Evolutionary conservation across 176 grass and related monocot genomes (phyloP).

Genomic region (Bolboschoenus planiculmis): DNA sequence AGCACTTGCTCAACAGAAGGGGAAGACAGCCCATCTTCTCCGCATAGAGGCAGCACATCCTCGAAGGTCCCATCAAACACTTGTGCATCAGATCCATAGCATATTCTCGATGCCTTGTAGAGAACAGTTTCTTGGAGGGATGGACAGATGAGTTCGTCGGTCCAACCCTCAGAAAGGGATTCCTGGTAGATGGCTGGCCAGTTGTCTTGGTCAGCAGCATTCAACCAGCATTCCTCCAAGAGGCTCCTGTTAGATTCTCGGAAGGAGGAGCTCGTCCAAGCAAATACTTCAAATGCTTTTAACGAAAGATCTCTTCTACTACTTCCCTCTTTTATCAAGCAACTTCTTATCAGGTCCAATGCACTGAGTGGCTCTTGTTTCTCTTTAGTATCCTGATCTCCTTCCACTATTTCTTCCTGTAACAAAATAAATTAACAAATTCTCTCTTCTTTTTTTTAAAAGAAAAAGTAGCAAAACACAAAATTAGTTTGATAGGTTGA

Average conservation of each 20-base stretch:
- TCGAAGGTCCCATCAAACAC: constrained; percentile 60
- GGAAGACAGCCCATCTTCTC: constrained; percentile 38
- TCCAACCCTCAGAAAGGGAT: constrained; percentile 69
- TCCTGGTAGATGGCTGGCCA: constrained; percentile 55
- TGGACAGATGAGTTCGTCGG: constrained; percentile 53
- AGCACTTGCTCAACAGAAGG: constrained; percentile 75
- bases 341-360: constrained; percentile 70
- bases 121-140: constrained; percentile 46
- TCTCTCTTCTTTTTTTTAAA: background rate
- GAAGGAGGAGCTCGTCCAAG: constrained; percentile 73
- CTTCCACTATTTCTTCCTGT: constrained; percentile 84
- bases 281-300: constrained; percentile 94
- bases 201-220: constrained; percentile 73
- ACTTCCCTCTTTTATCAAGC: constrained; percentile 41
- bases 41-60: constrained; percentile 64
- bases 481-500: background rate
- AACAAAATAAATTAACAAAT: background rate
- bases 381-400: constrained; percentile 26
- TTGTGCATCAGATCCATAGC: constrained; percentile 49
- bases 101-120: constrained; percentile 58
- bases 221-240: constrained; percentile 79
- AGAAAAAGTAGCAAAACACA: background rate
- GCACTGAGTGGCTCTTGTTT: constrained; percentile 40
- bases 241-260: constrained; percentile 60
- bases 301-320: constrained; percentile 42